Conservation (phyloP, 257 asterid species). For the Jacaranda mimosifolia region DNA sequence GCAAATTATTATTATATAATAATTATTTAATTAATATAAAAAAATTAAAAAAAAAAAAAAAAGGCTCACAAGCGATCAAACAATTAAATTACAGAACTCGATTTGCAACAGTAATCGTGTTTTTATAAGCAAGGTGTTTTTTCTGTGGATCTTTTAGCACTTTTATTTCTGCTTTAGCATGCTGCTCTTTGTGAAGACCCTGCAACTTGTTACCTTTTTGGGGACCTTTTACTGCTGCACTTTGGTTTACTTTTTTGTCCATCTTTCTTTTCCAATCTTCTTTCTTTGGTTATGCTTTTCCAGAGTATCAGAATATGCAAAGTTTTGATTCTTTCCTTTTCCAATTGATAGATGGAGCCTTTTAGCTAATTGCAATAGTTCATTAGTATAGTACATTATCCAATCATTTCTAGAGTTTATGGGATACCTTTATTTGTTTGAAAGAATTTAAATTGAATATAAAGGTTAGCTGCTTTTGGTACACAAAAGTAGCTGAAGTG, state of each 20-base stretch:
- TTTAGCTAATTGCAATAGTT: not conserved
- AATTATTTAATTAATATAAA: too few species aligned
- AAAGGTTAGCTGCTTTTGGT: not conserved
- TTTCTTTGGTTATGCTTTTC: conserved; percentile 29
- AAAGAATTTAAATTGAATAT: not conserved
- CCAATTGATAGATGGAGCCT: not conserved
- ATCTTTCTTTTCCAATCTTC: conserved; percentile 23
- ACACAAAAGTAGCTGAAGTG: too few species aligned
- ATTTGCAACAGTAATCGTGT: not conserved
- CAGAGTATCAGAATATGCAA: conserved; percentile 35
- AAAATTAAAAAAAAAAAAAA: too few species aligned
- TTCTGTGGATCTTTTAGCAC: conserved; percentile 23
- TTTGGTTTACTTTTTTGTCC: conserved; percentile 41
- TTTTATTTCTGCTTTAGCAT: conserved; percentile 38
- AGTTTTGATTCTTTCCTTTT: conserved; percentile 8
- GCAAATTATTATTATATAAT: too few species aligned
- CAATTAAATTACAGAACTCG: too few species aligned
- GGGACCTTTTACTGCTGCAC: conserved; percentile 40
- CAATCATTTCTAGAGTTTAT: not conserved
- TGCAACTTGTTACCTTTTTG: conserved; percentile 34
- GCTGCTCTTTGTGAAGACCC: conserved; percentile 47
- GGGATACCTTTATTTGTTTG: not conserved
- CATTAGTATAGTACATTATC: not conserved
- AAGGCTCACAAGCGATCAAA: too few species aligned
- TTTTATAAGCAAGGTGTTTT: not conserved